Percentiles rank a stretch among this genome's conserved stretches.
These are phyloP conservation scores for Hypoxylon sp. DNA, from an alignment of 2,329 filamentous ascomycete genomes.

Conservation along the genomic window DNA sequence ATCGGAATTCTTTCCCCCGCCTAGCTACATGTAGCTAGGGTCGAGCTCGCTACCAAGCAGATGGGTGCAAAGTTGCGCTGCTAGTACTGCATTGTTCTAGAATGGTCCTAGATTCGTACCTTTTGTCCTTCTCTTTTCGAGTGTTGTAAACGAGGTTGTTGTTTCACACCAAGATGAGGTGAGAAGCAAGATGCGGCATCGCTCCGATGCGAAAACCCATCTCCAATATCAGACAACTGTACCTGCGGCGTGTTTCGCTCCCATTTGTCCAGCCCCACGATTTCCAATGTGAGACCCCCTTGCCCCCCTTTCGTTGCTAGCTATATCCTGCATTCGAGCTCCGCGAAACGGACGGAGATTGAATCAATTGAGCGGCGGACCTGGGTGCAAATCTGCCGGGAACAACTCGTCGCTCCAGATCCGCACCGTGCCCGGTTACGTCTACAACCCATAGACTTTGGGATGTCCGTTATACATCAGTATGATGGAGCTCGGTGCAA, in stretches of 20 bases:
- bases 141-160: constrained; percentile 1
- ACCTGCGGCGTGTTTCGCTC: constrained; percentile 32
- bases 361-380: constrained; percentile 12
- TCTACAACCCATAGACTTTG: background rate
- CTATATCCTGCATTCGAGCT: constrained; percentile 15
- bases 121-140: constrained; percentile 1
- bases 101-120: constrained; percentile 22
- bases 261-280: constrained; percentile 33
- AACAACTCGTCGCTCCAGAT: constrained; percentile 6
- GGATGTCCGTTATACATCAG: constrained; percentile 11
- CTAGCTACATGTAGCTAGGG: constrained; percentile 25
- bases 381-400: constrained; percentile 15
- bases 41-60: constrained; percentile 23
- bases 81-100: constrained; percentile 25
- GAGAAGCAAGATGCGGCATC: constrained; percentile 25
- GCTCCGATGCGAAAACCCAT: constrained; percentile 26
- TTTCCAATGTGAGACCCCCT: constrained; percentile 9
- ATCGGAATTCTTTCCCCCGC: constrained; percentile 36
- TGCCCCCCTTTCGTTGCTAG: background rate
- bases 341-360: constrained; percentile 18
- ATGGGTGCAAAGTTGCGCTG: constrained; percentile 33
- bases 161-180: constrained; percentile 5
- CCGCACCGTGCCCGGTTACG: constrained; percentile 9
- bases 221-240: constrained; percentile 5
- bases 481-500: constrained; percentile 26